Evolutionary conservation across 2,329 filamentous ascomycete genomes (phyloP).

Genomic region (Raffaelea deltoideospora): DNA sequence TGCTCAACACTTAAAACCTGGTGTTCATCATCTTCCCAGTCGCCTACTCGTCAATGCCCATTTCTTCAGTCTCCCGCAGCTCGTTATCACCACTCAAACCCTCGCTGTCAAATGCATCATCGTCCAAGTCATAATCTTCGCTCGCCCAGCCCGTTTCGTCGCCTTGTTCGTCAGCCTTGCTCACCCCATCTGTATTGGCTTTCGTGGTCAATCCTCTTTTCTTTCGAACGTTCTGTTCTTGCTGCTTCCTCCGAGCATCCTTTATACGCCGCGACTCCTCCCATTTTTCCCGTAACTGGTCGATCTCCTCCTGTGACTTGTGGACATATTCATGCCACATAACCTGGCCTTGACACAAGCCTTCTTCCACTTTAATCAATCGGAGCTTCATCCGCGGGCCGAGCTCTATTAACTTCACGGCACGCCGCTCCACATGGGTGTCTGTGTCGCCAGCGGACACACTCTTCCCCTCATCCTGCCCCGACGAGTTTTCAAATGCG

Average conservation of each 20-base stretch:
- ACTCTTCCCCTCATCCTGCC: conserved; percentile 30
- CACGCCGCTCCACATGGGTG: conserved; percentile 61
- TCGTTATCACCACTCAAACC: conserved; percentile 33
- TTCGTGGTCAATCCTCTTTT: conserved; percentile 18
- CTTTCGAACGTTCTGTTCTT: conserved; percentile 84
- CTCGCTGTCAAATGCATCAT: conserved; percentile 36
- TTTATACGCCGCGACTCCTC: conserved; percentile 65
- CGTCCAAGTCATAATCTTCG: conserved; percentile 25
- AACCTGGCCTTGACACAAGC: conserved; percentile 72
- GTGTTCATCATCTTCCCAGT: conserved; percentile 36
- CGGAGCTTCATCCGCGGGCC: conserved; percentile 81
- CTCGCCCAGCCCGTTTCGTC: conserved; percentile 22
- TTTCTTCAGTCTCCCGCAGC: conserved; percentile 30
- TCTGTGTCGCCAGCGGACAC: conserved; percentile 17
- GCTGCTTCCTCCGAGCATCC: conserved; percentile 63
- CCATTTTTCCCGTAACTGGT: conserved; percentile 71
- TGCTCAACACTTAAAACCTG: too few species aligned
- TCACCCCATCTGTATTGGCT: conserved; percentile 22
- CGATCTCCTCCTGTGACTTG: conserved; percentile 66
- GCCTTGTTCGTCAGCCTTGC: conserved; percentile 20
- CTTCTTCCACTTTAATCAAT: conserved; percentile 92
- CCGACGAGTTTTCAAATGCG: too few species aligned
- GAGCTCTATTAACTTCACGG: conserved; percentile 82
- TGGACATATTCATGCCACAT: conserved; percentile 96
- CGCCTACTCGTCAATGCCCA: conserved; percentile 33